phyloP scores from a whole-genome alignment of 176 grass and related monocot genomes.

The Oryza meridionalis region DNA sequence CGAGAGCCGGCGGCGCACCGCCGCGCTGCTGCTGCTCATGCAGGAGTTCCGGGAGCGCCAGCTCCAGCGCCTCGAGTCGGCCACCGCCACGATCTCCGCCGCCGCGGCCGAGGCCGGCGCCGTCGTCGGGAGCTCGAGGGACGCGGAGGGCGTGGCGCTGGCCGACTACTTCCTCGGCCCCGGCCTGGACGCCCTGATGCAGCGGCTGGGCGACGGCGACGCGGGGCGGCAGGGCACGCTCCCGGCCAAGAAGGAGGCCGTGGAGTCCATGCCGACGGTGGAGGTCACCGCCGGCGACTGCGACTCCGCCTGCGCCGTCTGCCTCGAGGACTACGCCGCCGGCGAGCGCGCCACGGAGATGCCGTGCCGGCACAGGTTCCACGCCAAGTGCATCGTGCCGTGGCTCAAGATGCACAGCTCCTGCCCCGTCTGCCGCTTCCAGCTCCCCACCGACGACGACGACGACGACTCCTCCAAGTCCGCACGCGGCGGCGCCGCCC shows the following conservation, averaged over 20 bases:
- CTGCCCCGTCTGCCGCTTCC: conserved; percentile 81
- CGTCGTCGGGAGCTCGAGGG: background rate
- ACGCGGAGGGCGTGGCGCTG: conserved; percentile 41
- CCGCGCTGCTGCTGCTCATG: conserved; percentile 53
- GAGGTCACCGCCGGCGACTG: conserved; percentile 37
- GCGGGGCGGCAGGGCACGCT: conserved; percentile 56
- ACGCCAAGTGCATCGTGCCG: conserved; percentile 68
- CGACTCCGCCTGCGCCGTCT: conserved; percentile 64
- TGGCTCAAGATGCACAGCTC: conserved; percentile 95
- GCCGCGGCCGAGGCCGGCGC: conserved; percentile 26
- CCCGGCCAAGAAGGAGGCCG: conserved; percentile 73
- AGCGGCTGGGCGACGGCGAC: conserved; percentile 63
- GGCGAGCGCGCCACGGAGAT: conserved; percentile 73
- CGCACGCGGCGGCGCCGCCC: conserved; percentile 28
- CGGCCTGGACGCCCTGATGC: conserved; percentile 66
- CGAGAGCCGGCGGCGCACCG: conserved; percentile 49
- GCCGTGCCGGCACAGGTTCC: conserved; percentile 87
- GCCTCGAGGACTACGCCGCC: conserved; percentile 73
- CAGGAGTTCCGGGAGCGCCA: conserved; percentile 57
- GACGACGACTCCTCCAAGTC: conserved; percentile 52
- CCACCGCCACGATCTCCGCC: background rate
- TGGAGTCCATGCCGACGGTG: conserved; percentile 74
- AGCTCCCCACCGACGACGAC: conserved; percentile 54
- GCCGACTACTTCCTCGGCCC: conserved; percentile 73
- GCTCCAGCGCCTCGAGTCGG: conserved; percentile 49